phyloP scores from a whole-genome alignment of 2,329 filamentous ascomycete species.

The Botrytis sinoallii region DNA sequence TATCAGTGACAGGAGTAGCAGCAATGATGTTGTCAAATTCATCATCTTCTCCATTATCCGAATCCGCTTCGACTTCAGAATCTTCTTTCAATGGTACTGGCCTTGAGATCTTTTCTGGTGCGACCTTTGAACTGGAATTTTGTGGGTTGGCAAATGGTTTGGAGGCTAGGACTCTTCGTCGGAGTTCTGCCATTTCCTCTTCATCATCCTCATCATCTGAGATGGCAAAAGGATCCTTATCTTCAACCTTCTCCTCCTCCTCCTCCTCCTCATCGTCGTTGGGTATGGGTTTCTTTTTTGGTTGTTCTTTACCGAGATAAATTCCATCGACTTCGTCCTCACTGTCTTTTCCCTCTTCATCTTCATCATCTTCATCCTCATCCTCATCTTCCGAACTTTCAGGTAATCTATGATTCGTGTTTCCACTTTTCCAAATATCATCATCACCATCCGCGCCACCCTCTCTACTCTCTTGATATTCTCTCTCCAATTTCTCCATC shows the following conservation, averaged over 20 bases:
- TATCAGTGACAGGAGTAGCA: slow-evolving; percentile 84
- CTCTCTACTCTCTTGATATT: slow-evolving; percentile 78
- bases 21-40: slow-evolving; percentile 93
- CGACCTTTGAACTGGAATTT: slow-evolving; percentile 49
- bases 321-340: slow-evolving; percentile 54
- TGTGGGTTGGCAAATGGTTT: slow-evolving; percentile 74
- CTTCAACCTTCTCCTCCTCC: slow-evolving; percentile 53
- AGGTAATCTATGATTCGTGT: slow-evolving; percentile 67
- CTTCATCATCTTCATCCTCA: slow-evolving; percentile 44
- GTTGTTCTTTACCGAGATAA: slow-evolving; percentile 56
- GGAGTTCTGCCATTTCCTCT: slow-evolving; percentile 84
- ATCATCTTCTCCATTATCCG: slow-evolving; percentile 65
- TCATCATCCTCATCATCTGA: slow-evolving; percentile 74
- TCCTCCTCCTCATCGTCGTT: slow-evolving; percentile 45
- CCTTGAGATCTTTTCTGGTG: slow-evolving; percentile 59
- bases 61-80: slow-evolving; percentile 67
- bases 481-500: slow-evolving; percentile 84
- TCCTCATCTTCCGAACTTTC: slow-evolving; percentile 53
- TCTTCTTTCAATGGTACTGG: slow-evolving; percentile 57
- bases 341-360: slow-evolving; percentile 46
- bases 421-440: slow-evolving; percentile 89
- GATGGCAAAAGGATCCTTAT: slow-evolving; percentile 63
- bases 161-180: slow-evolving; percentile 84
- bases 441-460: slow-evolving; percentile 57
- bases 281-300: slow-evolving; percentile 40